These are phyloP conservation scores for Phragmites australis DNA, from an alignment of 176 grass and related monocot species.

Conservation along the genomic window DNA sequence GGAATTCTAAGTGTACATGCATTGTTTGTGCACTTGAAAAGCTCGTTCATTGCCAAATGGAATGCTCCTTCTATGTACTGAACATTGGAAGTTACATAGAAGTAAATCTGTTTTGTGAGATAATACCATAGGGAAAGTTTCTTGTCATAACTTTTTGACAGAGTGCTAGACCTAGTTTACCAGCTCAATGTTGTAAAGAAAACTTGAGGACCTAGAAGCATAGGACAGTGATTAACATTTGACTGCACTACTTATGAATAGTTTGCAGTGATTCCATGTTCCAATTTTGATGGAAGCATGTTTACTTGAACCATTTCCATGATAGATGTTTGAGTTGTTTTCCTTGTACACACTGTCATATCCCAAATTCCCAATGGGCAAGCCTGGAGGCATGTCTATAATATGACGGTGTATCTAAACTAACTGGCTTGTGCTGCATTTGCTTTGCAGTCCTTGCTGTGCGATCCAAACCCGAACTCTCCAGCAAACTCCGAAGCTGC, in stretches of 20 bases:
- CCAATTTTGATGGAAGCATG: not conserved
- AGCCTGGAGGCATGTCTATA: not conserved
- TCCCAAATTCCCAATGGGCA: not conserved
- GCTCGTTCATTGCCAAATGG: not conserved
- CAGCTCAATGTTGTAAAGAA: not conserved
- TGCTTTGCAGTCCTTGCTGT: conserved; percentile 81
- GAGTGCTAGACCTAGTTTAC: not conserved
- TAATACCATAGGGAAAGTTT: not conserved
- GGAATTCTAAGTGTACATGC: not conserved
- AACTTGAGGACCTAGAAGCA: not conserved
- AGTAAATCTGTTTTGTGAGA: not conserved
- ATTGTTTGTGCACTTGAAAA: not conserved
- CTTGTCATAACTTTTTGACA: not conserved
- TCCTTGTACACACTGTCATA: not conserved
- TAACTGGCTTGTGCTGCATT: not conserved
- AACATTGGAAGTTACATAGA: not conserved
- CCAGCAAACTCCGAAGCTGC: conserved; percentile 95
- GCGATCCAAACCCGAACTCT: conserved; percentile 93
- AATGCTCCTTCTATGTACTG: not conserved
- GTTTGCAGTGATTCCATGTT: not conserved
- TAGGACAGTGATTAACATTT: not conserved
- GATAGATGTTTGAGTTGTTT: not conserved
- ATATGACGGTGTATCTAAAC: not conserved
- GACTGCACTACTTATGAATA: not conserved
- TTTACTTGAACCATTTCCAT: not conserved